Conservation (phyloP, 2,329 filamentous ascomycete genomes). For the Aspergillus sp. region DNA sequence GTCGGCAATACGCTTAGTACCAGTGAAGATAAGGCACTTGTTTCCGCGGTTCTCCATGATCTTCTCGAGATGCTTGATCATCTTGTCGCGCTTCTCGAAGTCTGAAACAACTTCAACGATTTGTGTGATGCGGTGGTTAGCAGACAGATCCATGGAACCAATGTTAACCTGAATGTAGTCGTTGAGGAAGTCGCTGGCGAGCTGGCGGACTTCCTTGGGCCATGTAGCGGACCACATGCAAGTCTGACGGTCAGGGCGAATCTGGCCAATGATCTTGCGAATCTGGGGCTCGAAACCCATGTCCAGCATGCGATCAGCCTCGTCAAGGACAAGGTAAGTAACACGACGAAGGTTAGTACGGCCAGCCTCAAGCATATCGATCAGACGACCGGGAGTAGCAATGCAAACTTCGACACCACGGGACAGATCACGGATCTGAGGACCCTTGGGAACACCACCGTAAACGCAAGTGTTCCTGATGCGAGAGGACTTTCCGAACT, state of each 20-base stretch:
- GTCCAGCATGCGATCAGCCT: conserved; percentile 99
- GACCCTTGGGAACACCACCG: conserved; percentile 96
- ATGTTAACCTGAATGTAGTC: conserved; percentile 99
- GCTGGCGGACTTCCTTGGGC: conserved; percentile 95
- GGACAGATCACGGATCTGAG: conserved; percentile 92
- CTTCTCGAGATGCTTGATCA: conserved; percentile 97
- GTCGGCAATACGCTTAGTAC: conserved; percentile 87
- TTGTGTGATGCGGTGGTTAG: conserved; percentile 97
- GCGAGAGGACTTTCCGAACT: conserved; percentile 96
- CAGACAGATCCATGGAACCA: conserved; percentile 91
- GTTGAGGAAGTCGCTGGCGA: conserved; percentile 87
- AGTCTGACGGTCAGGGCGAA: conserved; percentile 96
- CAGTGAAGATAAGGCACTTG: conserved; percentile 93
- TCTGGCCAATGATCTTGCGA: conserved; percentile 97
- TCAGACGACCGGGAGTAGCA: conserved; percentile 94
- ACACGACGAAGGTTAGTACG: conserved; percentile 98
- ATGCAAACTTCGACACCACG: conserved; percentile 98
- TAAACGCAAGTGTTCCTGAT: conserved; percentile 99
- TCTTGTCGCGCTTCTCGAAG: conserved; percentile 95
- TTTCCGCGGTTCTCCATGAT: conserved; percentile 96
- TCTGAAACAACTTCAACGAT: conserved; percentile 95
- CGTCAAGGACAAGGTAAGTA: conserved; percentile 96
- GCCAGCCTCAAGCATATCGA: conserved; percentile 97
- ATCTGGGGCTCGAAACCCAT: conserved; percentile 99
- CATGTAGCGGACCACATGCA: conserved; percentile 99